These are phyloP conservation scores for Cylindrotheca closterium DNA, from an alignment of 108 stramenopile genomes.

Conservation along the genomic window DNA sequence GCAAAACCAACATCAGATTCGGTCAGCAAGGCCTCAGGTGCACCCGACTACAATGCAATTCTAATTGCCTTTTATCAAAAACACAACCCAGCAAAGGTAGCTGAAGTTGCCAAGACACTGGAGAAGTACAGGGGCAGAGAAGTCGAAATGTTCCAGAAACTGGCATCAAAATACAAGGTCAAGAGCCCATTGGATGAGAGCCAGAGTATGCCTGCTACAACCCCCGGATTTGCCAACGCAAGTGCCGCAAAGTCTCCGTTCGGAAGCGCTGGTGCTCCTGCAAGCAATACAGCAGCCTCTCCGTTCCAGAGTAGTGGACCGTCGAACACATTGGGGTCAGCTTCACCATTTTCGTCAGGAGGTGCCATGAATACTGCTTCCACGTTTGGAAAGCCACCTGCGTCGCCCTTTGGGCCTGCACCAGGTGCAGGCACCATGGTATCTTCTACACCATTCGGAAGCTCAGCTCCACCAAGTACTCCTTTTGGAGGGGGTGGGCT, in stretches of 20 bases:
- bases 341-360: constrained; percentile 1
- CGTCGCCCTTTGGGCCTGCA: constrained; percentile 38
- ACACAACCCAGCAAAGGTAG: constrained; percentile 66
- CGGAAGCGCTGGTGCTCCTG: neutral
- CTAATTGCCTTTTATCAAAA: constrained; percentile 67
- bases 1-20: neutral
- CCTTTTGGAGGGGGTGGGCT: constrained; percentile 3
- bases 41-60: constrained; percentile 52
- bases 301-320: neutral
- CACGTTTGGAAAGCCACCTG: constrained; percentile 14
- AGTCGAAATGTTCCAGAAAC: constrained; percentile 61
- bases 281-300: constrained; percentile 8
- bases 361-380: constrained; percentile 12
- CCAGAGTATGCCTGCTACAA: constrained; percentile 5
- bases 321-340: neutral
- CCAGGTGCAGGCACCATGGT: neutral
- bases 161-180: constrained; percentile 65
- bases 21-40: neutral
- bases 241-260: constrained; percentile 6
- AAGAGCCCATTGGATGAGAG: constrained; percentile 50
- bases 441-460: constrained; percentile 32
- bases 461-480: constrained; percentile 4
- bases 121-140: constrained; percentile 79
- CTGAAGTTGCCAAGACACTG: constrained; percentile 55
- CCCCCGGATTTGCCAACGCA: constrained; percentile 21